Percentiles rank a stretch among this genome's conserved stretches.
Evolutionary conservation across 345 rosid genomes (phyloP).

Genomic region (Acer yangbiense): DNA sequence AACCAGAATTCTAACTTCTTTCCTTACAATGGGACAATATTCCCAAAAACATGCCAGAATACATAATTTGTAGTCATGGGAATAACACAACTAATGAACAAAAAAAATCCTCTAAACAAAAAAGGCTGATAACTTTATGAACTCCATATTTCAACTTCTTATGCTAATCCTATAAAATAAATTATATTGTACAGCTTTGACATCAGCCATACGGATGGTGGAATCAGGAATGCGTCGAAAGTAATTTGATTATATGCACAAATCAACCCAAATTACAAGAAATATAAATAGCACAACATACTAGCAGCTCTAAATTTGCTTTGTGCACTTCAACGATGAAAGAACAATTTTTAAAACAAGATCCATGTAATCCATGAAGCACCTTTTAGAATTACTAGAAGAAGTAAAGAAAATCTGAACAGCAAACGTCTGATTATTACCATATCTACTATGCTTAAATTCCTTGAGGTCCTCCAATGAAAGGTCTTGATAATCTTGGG

Average conservation of each 20-base stretch:
- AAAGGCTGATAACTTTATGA: not conserved
- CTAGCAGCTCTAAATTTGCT: not conserved
- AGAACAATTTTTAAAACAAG: not conserved
- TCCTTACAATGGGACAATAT: no score
- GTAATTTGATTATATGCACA: not conserved
- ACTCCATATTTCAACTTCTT: not conserved
- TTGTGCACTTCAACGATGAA: not conserved
- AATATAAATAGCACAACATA: not conserved
- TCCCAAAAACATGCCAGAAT: slow-evolving; percentile 12
- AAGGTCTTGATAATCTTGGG: slow-evolving; percentile 84
- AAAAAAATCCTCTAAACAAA: not conserved
- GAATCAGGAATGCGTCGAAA: not conserved
- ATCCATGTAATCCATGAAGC: not conserved
- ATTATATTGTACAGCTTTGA: not conserved
- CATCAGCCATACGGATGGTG: not conserved
- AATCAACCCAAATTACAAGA: not conserved
- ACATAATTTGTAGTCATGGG: slow-evolving; percentile 8
- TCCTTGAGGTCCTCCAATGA: slow-evolving; percentile 95
- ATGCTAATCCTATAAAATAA: not conserved
- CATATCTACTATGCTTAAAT: slow-evolving; percentile 96
- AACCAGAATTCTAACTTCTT: slow-evolving; percentile 4
- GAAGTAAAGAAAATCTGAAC: slow-evolving; percentile 1
- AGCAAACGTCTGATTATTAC: slow-evolving; percentile 42
- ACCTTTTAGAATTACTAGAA: not conserved
- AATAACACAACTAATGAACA: slow-evolving; percentile 8